Percentiles rank a stretch among this genome's conserved stretches.
Conservation (phyloP, 176 grass and related monocot species). For the Cenchrus fungigraminus region DNA sequence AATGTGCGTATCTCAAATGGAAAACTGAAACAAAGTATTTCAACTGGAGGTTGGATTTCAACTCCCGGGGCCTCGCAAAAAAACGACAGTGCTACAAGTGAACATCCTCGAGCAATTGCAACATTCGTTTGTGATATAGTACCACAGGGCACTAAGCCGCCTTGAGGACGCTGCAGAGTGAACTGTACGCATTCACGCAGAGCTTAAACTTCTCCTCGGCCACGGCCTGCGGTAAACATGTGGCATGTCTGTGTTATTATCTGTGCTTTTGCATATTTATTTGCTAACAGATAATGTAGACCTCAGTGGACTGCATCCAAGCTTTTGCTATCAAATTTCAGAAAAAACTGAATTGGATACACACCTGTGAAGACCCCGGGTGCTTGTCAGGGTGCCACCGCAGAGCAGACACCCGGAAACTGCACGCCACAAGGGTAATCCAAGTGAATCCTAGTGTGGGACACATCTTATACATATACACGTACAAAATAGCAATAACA, state of each 20-base stretch:
- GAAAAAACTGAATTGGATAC: slow-evolving; percentile 33
- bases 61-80: not conserved
- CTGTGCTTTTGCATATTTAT: not conserved
- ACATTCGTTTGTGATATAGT: not conserved
- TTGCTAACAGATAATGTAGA: not conserved
- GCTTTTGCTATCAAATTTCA: not conserved
- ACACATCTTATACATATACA: not conserved
- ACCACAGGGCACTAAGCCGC: slow-evolving; percentile 16
- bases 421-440: slow-evolving; percentile 38
- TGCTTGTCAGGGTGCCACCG: slow-evolving; percentile 98
- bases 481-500: slow-evolving; percentile 6
- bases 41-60: too few species aligned
- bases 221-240: slow-evolving; percentile 51
- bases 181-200: slow-evolving; percentile 82
- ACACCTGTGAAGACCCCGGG: slow-evolving; percentile 76
- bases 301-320: not conserved
- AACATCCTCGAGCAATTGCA: not conserved
- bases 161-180: slow-evolving; percentile 65
- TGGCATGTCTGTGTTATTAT: not conserved
- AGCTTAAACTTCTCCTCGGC: slow-evolving; percentile 92
- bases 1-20: not conserved
- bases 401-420: slow-evolving; percentile 73
- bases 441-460: not conserved
- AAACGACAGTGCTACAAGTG: too few species aligned
- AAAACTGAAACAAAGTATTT: not conserved